These are phyloP conservation scores for Penicillium atrosanguineum DNA, from an alignment of 495 filamentous ascomycete species.

Conservation along the genomic window DNA sequence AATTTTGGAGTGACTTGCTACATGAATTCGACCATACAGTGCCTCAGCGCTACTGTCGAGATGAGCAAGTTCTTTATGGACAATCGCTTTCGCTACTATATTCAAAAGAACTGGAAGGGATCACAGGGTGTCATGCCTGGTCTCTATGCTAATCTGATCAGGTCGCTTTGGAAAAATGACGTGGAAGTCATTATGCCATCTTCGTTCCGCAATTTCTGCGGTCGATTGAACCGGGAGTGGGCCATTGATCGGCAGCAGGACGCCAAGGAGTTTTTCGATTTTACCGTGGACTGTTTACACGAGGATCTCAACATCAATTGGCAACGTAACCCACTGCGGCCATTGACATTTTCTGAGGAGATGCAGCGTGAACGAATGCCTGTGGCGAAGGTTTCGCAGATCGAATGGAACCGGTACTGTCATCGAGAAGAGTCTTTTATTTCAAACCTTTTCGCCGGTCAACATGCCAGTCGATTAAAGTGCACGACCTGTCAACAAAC, in stretches of 20 bases:
- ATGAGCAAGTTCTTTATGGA: conserved; percentile 68
- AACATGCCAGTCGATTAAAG: conserved; percentile 61
- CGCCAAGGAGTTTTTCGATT: conserved; percentile 74
- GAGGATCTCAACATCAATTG: conserved; percentile 74
- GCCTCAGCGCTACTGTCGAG: conserved; percentile 69
- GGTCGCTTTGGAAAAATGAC: conserved; percentile 69
- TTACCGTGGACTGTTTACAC: conserved; percentile 66
- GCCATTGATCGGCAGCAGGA: conserved; percentile 69
- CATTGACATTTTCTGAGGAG: conserved; percentile 61
- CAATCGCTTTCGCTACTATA: conserved; percentile 53
- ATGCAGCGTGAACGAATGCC: conserved; percentile 61
- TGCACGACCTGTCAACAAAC: conserved; percentile 65
- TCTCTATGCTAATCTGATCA: conserved; percentile 70
- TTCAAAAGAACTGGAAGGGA: conserved; percentile 65
- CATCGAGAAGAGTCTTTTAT: conserved; percentile 67
- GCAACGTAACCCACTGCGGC: conserved; percentile 54
- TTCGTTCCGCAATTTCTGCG: conserved; percentile 56
- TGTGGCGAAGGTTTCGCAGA: conserved; percentile 54
- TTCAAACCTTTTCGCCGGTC: conserved; percentile 68
- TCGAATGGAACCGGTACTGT: conserved; percentile 69
- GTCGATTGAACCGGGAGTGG: conserved; percentile 57
- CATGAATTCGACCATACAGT: conserved; percentile 86
- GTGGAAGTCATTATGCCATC: conserved; percentile 57
- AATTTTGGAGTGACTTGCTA: conserved; percentile 87
- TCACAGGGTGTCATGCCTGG: conserved; percentile 77